Percentiles rank a stretch among this genome's conserved stretches.
phyloP scores from a whole-genome alignment of 2,329 filamentous ascomycete genomes.

The Diaporthe helianthi region DNA sequence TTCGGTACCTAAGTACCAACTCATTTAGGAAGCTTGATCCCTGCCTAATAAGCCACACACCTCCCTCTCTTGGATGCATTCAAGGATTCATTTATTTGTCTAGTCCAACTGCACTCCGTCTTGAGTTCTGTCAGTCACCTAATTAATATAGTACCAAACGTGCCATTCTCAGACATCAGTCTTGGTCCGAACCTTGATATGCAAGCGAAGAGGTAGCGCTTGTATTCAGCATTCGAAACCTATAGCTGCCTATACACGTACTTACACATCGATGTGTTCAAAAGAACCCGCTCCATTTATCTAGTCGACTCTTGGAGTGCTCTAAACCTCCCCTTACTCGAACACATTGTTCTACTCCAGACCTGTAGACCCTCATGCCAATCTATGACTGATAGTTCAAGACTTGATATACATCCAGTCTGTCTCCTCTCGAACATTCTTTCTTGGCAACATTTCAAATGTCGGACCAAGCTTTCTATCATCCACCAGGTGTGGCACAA shows the following conservation, averaged over 20 bases:
- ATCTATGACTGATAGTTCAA: not conserved
- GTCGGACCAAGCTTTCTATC: not conserved
- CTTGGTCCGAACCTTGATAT: not conserved
- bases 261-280: too few relatives aligned
- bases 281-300: too few relatives aligned
- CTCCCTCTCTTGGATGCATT: not conserved
- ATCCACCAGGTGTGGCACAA: not conserved
- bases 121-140: not conserved
- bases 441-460: not conserved
- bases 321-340: too few relatives aligned
- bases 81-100: not conserved
- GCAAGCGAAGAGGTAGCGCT: not conserved
- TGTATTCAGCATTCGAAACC: too few relatives aligned
- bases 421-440: not conserved
- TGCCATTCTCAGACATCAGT: not conserved
- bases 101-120: not conserved
- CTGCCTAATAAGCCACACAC: not conserved
- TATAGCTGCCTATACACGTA: too few relatives aligned
- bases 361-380: not conserved
- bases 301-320: too few relatives aligned
- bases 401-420: not conserved
- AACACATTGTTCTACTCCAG: too few relatives aligned
- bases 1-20: not conserved
- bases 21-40: not conserved
- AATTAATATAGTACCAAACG: too few relatives aligned